Evolutionary conservation across 768 basidiomycete genomes (phyloP), one percentile per base, ranked within the genome.

Genomic region (Coprinopsis sp.): DNA sequence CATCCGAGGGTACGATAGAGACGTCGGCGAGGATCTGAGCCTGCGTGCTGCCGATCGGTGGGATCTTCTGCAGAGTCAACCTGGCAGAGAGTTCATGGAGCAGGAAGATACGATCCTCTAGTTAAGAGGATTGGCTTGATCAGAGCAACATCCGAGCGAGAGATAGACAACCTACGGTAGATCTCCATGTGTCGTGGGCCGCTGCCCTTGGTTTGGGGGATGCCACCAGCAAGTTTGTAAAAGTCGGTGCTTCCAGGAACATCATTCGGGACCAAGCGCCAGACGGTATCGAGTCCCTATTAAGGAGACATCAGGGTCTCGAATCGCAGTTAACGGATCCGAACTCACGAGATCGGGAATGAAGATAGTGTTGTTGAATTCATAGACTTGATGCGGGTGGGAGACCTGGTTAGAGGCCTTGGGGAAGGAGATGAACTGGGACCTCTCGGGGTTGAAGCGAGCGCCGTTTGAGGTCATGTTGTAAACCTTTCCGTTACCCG

Each of bases 241-340:
- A 86, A 74, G 30, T 54, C 60, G 62, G 70, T 84, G 2, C 65
- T 57, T 0, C 75, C 73, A 0, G 74, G 60, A 6, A 59, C 49
- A 42, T 72, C 60, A 34, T 72, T 62, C 33, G 67, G 71, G 1
- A 87, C 65, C 30, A n/a, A n/a, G n/a, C 85, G 69, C 82, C 84
- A 88, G 45, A 86, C 76, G 48, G 70, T 82, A 61, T 87, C 84
- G 1, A 62, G 76, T 21, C 85, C 85, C 82, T 84, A 42, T 19
- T 21, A 38, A 29, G n/a, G 33, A 36, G 49, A 33, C 46, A 13
- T 16, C 16, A 11, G 21, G 14, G 14, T 37, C 16, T 13, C 22
- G 16, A 31, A 37, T 33, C 41, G 31, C 29, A 16, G 8, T 23
- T 27, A 45, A 28, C 5, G 7, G 49, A 55, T n/a, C 23, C 13